Evolutionary conservation across 495 filamentous ascomycete genomes (phyloP).

Genomic region (Hypoxylon lienhwacheense): DNA sequence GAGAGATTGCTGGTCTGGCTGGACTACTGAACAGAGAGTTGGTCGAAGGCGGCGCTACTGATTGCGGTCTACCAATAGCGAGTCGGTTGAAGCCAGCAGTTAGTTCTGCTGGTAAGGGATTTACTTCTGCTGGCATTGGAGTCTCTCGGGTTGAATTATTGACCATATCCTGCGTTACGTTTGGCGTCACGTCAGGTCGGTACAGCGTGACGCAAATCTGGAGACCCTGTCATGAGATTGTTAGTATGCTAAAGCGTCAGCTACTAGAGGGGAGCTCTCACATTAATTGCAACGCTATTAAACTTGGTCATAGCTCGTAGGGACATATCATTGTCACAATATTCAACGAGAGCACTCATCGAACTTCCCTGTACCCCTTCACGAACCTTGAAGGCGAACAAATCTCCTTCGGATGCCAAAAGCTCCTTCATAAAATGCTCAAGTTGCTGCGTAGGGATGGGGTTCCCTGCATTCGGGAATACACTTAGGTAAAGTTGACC

Average conservation of each 20-base stretch:
- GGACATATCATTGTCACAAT: slow-evolving; percentile 51
- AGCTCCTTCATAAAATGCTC: slow-evolving; percentile 52
- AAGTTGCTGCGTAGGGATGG: slow-evolving; percentile 35
- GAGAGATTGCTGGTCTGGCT: slow-evolving; percentile 37
- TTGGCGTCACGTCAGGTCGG: slow-evolving; percentile 26
- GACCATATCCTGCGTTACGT: neutral
- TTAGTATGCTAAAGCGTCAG: slow-evolving; percentile 12
- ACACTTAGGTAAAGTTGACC: slow-evolving; percentile 56
- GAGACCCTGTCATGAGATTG: slow-evolving; percentile 18
- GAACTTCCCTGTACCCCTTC: slow-evolving; percentile 39
- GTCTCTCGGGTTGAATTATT: slow-evolving; percentile 2
- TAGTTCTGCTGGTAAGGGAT: slow-evolving; percentile 20
- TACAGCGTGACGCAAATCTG: slow-evolving; percentile 34
- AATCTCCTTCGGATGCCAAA: slow-evolving; percentile 55
- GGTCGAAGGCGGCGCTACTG: slow-evolving; percentile 15
- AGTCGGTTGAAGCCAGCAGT: slow-evolving; percentile 31
- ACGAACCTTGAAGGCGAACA: slow-evolving; percentile 54
- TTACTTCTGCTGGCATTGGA: slow-evolving; percentile 17
- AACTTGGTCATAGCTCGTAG: slow-evolving; percentile 42
- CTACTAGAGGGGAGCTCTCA: slow-evolving; percentile 36
- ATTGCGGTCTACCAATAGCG: slow-evolving; percentile 31
- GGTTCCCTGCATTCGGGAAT: slow-evolving; percentile 30
- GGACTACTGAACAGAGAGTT: slow-evolving; percentile 42
- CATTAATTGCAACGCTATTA: slow-evolving; percentile 52
- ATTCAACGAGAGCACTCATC: slow-evolving; percentile 56